Conservation (phyloP, 495 filamentous ascomycete species). For the Hypoxylon fragiforme region DNA sequence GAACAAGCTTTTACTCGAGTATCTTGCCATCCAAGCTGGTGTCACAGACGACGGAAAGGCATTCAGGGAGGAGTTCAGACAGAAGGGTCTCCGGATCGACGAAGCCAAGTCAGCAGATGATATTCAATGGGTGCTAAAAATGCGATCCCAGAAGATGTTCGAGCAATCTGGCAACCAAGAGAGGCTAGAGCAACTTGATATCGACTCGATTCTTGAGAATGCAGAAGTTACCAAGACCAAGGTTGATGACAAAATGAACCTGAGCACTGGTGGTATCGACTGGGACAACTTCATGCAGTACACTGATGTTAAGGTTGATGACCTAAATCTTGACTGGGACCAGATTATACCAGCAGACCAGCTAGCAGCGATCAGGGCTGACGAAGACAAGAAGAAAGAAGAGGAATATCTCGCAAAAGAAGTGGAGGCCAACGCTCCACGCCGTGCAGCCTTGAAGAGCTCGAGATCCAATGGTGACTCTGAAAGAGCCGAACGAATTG, state of each 20-base stretch:
- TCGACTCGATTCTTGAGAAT: slow-evolving; percentile 93
- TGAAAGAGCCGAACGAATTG: slow-evolving; percentile 82
- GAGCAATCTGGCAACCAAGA: slow-evolving; percentile 94
- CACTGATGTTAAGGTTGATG: slow-evolving; percentile 90
- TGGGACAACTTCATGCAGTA: slow-evolving; percentile 96
- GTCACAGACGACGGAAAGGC: slow-evolving; percentile 90
- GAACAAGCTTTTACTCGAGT: slow-evolving; percentile 98
- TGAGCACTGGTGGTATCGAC: slow-evolving; percentile 75
- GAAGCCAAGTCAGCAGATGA: slow-evolving; percentile 88
- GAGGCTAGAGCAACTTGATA: slow-evolving; percentile 96
- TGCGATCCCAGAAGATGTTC: slow-evolving; percentile 94
- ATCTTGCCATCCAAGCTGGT: slow-evolving; percentile 94
- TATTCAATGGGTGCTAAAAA: slow-evolving; percentile 90
- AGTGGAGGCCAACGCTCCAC: slow-evolving; percentile 82
- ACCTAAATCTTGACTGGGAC: slow-evolving; percentile 83
- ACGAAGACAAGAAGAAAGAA: slow-evolving; percentile 81
- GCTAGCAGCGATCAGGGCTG: slow-evolving; percentile 82
- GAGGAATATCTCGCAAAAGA: slow-evolving; percentile 80
- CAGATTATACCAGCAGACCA: slow-evolving; percentile 96
- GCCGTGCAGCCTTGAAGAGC: slow-evolving; percentile 65
- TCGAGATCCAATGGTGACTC: slow-evolving; percentile 64
- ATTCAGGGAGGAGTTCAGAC: slow-evolving; percentile 60
- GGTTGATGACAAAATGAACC: slow-evolving; percentile 65
- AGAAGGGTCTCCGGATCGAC: slow-evolving; percentile 58
- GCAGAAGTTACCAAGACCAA: slow-evolving; percentile 95